Base-by-base conservation (phyloP, 331 rosid species). In the Saraca asoca region DNA sequence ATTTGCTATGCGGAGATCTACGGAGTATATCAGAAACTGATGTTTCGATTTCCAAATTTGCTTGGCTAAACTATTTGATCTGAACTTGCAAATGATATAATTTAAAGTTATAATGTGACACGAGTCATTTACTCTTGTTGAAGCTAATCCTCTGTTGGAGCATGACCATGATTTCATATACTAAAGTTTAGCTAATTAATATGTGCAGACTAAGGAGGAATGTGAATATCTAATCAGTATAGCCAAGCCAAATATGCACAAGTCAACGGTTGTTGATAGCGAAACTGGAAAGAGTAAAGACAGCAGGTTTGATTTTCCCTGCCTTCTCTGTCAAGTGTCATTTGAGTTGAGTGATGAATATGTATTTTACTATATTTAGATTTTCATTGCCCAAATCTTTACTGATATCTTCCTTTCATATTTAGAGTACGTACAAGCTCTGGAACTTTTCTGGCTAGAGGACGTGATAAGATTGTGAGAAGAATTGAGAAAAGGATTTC, bases 281-380 rank as follows among this genome's bases (percentile, higher is more conserved):
- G 91, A 80, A 73, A 94, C 99, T 44, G 99, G 97, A 72, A 80
- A 94, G 90, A 90, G 99, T 78, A 88, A 45, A 79, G 99, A 94
- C 75, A 90, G 99, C 96, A 88, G 99, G 99, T 94, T 35, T 59
- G 80, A 64, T 68, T 64, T 66, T 69, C 38, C 58, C 14, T n/a
- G 0, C 9, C 19, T 65, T 63, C 55, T 60, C 64, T 58, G 11
- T 42, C 48, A 31, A 31, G n/a, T 60, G 38, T 72, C 56, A 35
- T 51, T 69, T 54, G 38, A 54, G 38, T 43, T 75, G 5, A 35
- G 46, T 75, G 49, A 52, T 65, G 55, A 42, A 35, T 69, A 52
- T 57, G 20, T 62, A 55, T 43, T 53, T 57, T 67, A 19, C 56
- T 2, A 62, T 64, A 50, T 49, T 34, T 46, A 42, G 19, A 42